Evolutionary conservation across 2,329 filamentous ascomycete species (phyloP).

Genomic region (Alternaria sp.): DNA sequence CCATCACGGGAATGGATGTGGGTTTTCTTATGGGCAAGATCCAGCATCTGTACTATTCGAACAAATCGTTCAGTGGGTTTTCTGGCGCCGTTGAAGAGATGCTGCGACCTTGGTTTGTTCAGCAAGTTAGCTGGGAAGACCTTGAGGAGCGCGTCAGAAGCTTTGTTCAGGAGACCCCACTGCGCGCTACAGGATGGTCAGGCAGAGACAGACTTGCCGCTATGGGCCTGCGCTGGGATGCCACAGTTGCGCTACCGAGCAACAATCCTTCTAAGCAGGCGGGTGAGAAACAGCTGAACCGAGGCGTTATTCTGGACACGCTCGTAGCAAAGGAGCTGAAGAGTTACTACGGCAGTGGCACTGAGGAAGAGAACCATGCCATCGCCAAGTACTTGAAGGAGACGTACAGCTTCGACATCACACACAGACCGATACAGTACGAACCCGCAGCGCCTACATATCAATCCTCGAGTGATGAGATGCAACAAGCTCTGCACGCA

Average conservation of each 20-base stretch:
- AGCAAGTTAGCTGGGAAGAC: conserved; percentile 19
- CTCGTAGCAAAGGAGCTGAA: conserved; percentile 31
- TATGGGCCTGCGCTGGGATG: conserved; percentile 25
- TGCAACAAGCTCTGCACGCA: conserved; percentile 13
- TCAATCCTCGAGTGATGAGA: conserved; percentile 19
- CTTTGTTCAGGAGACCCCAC: conserved; percentile 23
- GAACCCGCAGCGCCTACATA: not conserved
- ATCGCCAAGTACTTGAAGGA: conserved; percentile 27
- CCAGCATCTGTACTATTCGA: conserved; percentile 12
- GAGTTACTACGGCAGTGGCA: conserved; percentile 22
- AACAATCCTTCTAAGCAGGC: not conserved
- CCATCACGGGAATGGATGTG: conserved; percentile 29
- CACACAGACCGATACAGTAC: not conserved
- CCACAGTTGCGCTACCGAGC: conserved; percentile 13
- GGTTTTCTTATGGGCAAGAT: conserved; percentile 31
- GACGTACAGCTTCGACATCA: conserved; percentile 22
- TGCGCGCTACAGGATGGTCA: conserved; percentile 30
- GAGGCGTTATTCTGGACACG: conserved; percentile 21
- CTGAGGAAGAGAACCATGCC: conserved; percentile 24
- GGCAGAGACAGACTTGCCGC: conserved; percentile 28
- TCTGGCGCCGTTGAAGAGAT: conserved; percentile 13
- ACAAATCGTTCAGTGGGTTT: conserved; percentile 1
- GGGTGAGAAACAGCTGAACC: conserved; percentile 8
- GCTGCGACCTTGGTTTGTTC: conserved; percentile 21
- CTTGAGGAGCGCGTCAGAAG: conserved; percentile 23